phyloP scores from a whole-genome alignment of 768 basidiomycete genomes.

The Hygrocybe coccinea region DNA sequence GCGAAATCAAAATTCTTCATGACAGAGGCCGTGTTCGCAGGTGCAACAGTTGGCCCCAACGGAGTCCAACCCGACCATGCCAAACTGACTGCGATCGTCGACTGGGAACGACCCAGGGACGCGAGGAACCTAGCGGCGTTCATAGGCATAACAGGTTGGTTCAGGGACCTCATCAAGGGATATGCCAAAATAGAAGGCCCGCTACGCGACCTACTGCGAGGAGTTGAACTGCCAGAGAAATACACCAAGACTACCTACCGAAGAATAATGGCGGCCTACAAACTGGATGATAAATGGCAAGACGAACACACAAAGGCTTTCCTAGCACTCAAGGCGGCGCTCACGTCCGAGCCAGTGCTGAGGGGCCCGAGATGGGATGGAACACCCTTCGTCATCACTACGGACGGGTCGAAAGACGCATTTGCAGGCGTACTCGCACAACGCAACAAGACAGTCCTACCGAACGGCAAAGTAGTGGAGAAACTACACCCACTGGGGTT shows the following conservation, averaged over 20 bases:
- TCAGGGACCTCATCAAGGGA: slow-evolving; percentile 30
- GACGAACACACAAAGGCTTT: not conserved
- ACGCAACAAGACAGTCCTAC: slow-evolving; percentile 12
- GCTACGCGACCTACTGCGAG: slow-evolving; percentile 25
- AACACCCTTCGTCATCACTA: slow-evolving; percentile 33
- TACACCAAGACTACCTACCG: slow-evolving; percentile 9
- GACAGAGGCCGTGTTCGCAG: slow-evolving; percentile 34
- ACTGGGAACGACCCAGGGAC: slow-evolving; percentile 29
- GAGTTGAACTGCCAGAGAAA: slow-evolving; percentile 16
- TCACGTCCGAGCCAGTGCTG: slow-evolving; percentile 20
- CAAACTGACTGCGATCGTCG: slow-evolving; percentile 37
- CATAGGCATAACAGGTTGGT: slow-evolving; percentile 33
- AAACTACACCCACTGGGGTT: slow-evolving; percentile 25
- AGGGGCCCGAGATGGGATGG: slow-evolving; percentile 24
- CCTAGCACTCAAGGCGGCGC: not conserved
- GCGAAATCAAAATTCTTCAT: slow-evolving; percentile 35
- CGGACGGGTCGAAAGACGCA: slow-evolving; percentile 33
- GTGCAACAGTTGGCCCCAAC: slow-evolving; percentile 23
- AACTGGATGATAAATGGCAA: slow-evolving; percentile 17
- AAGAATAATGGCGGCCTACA: slow-evolving; percentile 13
- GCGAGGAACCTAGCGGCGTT: slow-evolving; percentile 29
- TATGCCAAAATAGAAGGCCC: slow-evolving; percentile 32
- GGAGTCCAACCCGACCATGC: slow-evolving; percentile 33
- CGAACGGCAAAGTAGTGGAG: slow-evolving; percentile 18
- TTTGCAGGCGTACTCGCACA: slow-evolving; percentile 33